Conservation (phyloP, 2,329 filamentous ascomycete species). For the Furcasterigmium sp. region DNA sequence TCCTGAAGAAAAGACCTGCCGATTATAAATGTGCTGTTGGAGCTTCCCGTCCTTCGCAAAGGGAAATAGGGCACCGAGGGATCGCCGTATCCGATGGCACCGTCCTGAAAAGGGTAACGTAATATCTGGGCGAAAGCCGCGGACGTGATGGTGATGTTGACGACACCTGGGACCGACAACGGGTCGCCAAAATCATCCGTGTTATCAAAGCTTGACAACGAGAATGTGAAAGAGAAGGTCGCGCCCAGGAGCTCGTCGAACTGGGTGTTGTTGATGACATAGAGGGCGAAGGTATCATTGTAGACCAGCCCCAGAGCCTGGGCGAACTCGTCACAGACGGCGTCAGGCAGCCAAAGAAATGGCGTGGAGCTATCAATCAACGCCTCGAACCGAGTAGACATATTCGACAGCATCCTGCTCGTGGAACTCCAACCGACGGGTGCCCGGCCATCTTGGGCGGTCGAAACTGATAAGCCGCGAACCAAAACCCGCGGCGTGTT, state of each 20-base stretch:
- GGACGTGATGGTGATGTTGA: slow-evolving; percentile 51
- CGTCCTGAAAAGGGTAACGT: slow-evolving; percentile 42
- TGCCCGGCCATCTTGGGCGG: slow-evolving; percentile 22
- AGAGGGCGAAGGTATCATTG: slow-evolving; percentile 58
- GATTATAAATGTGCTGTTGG: slow-evolving; percentile 47
- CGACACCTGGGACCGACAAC: slow-evolving; percentile 41
- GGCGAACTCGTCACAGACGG: slow-evolving; percentile 61
- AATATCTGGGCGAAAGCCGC: slow-evolving; percentile 44
- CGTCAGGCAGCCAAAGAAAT: slow-evolving; percentile 56
- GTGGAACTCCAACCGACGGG: slow-evolving; percentile 33
- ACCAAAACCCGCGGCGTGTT: slow-evolving; percentile 56
- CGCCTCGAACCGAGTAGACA: slow-evolving; percentile 43
- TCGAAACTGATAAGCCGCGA: slow-evolving; percentile 46
- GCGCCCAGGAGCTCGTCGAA: slow-evolving; percentile 22
- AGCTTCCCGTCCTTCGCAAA: slow-evolving; percentile 47
- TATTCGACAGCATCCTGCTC: slow-evolving; percentile 32
- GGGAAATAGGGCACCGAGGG: slow-evolving; percentile 58
- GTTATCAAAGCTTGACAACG: slow-evolving; percentile 50
- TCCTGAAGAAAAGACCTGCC: slow-evolving; percentile 68
- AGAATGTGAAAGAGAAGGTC: slow-evolving; percentile 50
- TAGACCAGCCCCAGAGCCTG: slow-evolving; percentile 58
- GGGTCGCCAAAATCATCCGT: slow-evolving; percentile 45
- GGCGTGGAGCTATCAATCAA: slow-evolving; percentile 61
- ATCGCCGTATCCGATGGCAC: slow-evolving; percentile 36
- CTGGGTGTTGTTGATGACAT: slow-evolving; percentile 56